phyloP scores from a whole-genome alignment of 306 rosid genomes.

The Fagus crenata region DNA sequence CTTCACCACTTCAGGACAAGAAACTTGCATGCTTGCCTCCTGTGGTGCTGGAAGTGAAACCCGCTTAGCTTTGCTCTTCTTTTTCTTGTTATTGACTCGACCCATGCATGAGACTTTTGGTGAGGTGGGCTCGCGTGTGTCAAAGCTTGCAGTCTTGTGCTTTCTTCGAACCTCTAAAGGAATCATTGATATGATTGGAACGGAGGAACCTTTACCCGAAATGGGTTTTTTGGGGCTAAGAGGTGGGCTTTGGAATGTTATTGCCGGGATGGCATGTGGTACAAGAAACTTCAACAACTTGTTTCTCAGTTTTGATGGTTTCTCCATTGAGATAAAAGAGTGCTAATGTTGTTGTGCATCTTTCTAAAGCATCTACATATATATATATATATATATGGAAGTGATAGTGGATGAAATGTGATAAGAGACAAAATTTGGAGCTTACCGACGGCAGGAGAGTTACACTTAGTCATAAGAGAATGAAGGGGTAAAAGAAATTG shows the following conservation, averaged over 20 bases:
- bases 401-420: no score
- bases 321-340: constrained; percentile 40
- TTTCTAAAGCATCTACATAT: no score
- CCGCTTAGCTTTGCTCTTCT: constrained; percentile 21
- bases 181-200: constrained; percentile 32
- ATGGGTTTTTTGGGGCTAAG: constrained; percentile 34
- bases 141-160: constrained; percentile 36
- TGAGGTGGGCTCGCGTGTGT: constrained; percentile 48
- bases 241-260: constrained; percentile 34
- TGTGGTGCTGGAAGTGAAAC: not conserved
- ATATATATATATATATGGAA: no score
- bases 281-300: constrained; percentile 41
- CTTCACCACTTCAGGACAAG: constrained; percentile 14
- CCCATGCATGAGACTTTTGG: constrained; percentile 70
- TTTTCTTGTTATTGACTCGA: constrained; percentile 41
- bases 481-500: not conserved
- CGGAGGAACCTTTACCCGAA: constrained; percentile 5
- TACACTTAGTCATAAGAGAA: not conserved
- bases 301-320: constrained; percentile 20
- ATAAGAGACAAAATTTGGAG: not conserved
- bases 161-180: constrained; percentile 59
- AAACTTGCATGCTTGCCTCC: not conserved
- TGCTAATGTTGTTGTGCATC: no score
- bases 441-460: not conserved
- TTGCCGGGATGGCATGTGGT: constrained; percentile 35